A percentile compares a stretch with the other conserved stretches of the same genome.
These are phyloP conservation scores for Bruguiera sexangula DNA, from an alignment of 345 rosid species.

Conservation along the genomic window DNA sequence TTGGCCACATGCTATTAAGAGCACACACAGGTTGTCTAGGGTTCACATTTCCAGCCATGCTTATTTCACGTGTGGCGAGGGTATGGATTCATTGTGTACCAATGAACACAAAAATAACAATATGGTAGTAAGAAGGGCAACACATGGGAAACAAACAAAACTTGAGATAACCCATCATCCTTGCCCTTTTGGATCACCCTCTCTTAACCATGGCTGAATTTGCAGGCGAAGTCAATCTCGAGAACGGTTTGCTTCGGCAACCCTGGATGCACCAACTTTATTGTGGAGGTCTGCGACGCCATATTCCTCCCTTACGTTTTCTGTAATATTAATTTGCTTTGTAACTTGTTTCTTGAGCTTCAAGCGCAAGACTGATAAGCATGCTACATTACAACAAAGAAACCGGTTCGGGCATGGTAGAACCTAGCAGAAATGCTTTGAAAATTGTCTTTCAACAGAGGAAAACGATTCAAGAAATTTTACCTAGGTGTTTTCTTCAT, in stretches of 20 bases:
- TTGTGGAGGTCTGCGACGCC: constrained; percentile 29
- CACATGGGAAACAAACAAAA: too few relatives aligned
- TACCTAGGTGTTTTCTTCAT: neutral
- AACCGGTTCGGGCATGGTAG: neutral
- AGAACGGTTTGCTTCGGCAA: constrained; percentile 61
- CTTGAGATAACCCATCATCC: neutral
- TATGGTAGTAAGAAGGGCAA: too few relatives aligned
- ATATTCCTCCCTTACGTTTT: constrained; percentile 24
- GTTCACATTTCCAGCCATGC: too few relatives aligned
- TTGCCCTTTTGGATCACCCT: neutral
- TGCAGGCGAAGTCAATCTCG: constrained; percentile 49
- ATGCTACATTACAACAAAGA: neutral
- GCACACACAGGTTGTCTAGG: too few relatives aligned
- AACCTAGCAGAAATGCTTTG: neutral
- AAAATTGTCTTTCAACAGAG: neutral
- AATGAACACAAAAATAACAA: too few relatives aligned
- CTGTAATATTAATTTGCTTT: constrained; percentile 23
- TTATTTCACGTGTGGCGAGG: too few relatives aligned
- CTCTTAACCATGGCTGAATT: neutral
- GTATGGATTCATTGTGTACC: too few relatives aligned
- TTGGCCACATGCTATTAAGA: too few relatives aligned
- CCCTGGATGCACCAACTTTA: constrained; percentile 30
- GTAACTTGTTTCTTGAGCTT: constrained; percentile 10
- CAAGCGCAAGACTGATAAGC: constrained; percentile 9
- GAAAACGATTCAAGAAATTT: neutral